Conservation (phyloP, 1,284 basidiomycete genomes). For the Xanthoconium separans region DNA sequence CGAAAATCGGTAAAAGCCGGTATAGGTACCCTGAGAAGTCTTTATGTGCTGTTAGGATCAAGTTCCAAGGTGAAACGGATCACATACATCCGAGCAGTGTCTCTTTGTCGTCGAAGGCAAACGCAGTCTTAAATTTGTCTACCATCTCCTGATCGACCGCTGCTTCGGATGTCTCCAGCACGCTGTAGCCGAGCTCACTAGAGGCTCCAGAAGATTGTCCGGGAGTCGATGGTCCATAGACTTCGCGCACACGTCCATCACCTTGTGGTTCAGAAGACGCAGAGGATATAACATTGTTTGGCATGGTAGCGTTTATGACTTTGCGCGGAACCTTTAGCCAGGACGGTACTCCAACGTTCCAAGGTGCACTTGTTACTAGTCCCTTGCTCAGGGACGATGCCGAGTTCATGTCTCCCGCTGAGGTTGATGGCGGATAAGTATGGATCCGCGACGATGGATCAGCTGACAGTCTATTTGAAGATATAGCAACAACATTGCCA, state of each 20-base stretch:
- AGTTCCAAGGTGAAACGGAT: slow-evolving; percentile 5
- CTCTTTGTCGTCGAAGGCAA: slow-evolving; percentile 87
- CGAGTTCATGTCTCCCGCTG: slow-evolving; percentile 38
- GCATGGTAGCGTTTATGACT: slow-evolving; percentile 28
- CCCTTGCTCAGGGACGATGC: slow-evolving; percentile 28
- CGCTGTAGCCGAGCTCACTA: slow-evolving; percentile 71
- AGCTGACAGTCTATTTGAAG: slow-evolving; percentile 13
- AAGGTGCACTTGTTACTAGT: slow-evolving; percentile 36
- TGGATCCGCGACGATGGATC: slow-evolving; percentile 40
- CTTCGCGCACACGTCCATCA: slow-evolving; percentile 45
- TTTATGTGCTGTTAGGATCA: slow-evolving; percentile 5
- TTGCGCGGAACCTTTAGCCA: slow-evolving; percentile 66
- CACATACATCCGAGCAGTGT: slow-evolving; percentile 80
- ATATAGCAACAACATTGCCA: slow-evolving; percentile 8
- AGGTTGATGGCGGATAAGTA: slow-evolving; percentile 76
- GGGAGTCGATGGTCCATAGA: slow-evolving; percentile 42
- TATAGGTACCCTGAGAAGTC: slow-evolving; percentile 89
- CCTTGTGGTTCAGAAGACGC: slow-evolving; percentile 12
- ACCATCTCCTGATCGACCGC: slow-evolving; percentile 60
- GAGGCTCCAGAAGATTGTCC: slow-evolving; percentile 32
- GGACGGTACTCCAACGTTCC: slow-evolving; percentile 65
- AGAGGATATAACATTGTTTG: slow-evolving; percentile 11
- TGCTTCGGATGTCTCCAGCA: slow-evolving; percentile 67
- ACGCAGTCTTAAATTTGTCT: slow-evolving; percentile 76
- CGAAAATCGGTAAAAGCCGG: slow-evolving; percentile 82